phyloP scores from a whole-genome alignment of 345 rosid species.

The Eutrema yunnanense region DNA sequence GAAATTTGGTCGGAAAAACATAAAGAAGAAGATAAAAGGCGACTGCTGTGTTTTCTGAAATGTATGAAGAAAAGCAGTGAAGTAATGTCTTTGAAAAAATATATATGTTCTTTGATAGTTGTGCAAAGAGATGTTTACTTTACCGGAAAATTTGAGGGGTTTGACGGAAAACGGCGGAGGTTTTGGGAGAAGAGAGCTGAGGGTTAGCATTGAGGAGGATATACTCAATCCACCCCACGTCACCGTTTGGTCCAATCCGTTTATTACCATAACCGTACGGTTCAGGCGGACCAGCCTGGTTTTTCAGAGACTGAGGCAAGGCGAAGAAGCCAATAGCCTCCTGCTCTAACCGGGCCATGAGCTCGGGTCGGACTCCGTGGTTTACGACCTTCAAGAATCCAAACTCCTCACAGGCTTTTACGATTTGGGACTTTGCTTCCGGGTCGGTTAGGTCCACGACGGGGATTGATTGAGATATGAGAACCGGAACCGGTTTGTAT shows the following conservation, averaged over 20 bases:
- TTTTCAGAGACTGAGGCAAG: constrained; percentile 63
- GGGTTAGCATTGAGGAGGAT: constrained; percentile 59
- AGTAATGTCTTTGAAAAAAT: not conserved
- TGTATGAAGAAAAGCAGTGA: not conserved
- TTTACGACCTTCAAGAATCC: constrained; percentile 81
- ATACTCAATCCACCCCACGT: constrained; percentile 84
- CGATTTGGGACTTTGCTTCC: constrained; percentile 45
- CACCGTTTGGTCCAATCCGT: constrained; percentile 71
- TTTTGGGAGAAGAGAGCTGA: constrained; percentile 29
- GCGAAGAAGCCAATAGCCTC: constrained; percentile 57
- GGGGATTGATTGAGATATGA: constrained; percentile 40
- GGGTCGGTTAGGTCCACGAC: constrained; percentile 60
- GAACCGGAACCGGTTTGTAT: constrained; percentile 40
- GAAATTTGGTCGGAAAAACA: not conserved
- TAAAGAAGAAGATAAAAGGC: not conserved
- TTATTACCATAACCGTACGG: constrained; percentile 89
- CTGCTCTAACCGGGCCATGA: constrained; percentile 45
- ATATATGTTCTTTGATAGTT: not conserved
- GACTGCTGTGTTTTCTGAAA: not conserved
- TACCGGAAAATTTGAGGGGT: constrained; percentile 57
- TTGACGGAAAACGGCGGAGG: constrained; percentile 39
- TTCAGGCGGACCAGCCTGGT: constrained; percentile 65
- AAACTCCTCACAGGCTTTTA: constrained; percentile 59
- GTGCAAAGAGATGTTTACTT: not conserved
- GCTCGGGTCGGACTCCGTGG: constrained; percentile 57